Base-by-base conservation (phyloP, 768 basidiomycete genomes). In the Suillus subalutaceus region DNA sequence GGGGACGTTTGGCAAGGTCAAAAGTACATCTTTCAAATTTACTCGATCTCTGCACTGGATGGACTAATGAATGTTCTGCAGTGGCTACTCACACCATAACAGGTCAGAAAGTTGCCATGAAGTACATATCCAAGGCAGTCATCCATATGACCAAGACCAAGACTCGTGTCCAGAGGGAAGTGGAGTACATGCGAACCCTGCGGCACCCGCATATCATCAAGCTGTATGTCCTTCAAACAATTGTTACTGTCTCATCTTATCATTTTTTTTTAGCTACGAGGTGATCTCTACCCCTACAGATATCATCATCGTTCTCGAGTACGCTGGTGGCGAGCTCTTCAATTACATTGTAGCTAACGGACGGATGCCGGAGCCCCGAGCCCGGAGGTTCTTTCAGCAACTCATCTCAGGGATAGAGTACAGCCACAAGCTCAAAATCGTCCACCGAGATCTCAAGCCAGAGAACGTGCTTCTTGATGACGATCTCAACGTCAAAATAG, bases 291-390 rank as follows among this genome's bases (percentile, higher is more conserved):
- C 96, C 0, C 89, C 93, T 0, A 93, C 91, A 2, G 95, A 99
- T 75, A 97, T 99, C 72, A 96, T 99, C 75, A 97, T 99, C 79
- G 97, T 99, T 38, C 89, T 99, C 64, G 97, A 99, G 77, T 98
- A 90, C 76, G 97, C 96, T 3, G 92, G 93, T 0, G 96, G 95
- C 67, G 97, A 99, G 73, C 86, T 99, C 7, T 99, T 99, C 85
- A 95, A 99, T 79, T 97, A 96, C 80, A 98, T 99, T 74, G 97
- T 97, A 67, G 84, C 86, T n/a, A 88, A 96, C 66, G 97, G 97
- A 10, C 86, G 92, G 66, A 96, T 99, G 91, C 82, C 88, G 43
- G 96, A 98, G 74, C 82, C 84, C 41, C 90, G 90, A 68, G 96
- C 94, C 0, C 87, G 97, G 16, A 86, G 90, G 32, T 99, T 99